These are phyloP conservation scores for Polysphondylium violaceum DNA, from an alignment of 78 protist genomes.

Conservation along the genomic window DNA sequence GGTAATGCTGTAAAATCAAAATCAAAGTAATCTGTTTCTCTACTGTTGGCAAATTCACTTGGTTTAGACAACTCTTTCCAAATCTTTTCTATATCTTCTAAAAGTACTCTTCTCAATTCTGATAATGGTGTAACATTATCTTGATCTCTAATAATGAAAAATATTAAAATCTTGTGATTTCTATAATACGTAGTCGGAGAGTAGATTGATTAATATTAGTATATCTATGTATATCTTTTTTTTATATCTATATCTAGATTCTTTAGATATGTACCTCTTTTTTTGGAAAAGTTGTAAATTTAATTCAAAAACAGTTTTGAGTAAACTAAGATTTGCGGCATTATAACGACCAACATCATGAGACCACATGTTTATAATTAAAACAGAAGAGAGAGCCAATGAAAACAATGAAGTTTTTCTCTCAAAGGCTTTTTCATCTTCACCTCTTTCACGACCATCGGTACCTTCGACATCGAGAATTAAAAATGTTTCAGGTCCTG, in stretches of 20 bases:
- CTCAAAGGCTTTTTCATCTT: constrained; percentile 92
- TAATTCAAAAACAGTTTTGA: constrained; percentile 92
- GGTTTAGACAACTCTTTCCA: constrained; percentile 90
- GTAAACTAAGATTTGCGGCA: constrained; percentile 90
- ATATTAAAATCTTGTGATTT: constrained; percentile 82
- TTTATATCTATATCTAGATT: neutral
- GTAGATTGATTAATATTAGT: neutral
- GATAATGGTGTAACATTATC: constrained; percentile 80
- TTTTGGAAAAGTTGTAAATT: constrained; percentile 91
- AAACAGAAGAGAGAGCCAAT: constrained; percentile 91
- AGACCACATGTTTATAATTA: constrained; percentile 94
- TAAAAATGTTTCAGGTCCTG: constrained; percentile 24
- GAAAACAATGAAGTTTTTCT: constrained; percentile 94
- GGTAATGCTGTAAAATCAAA: constrained; percentile 87
- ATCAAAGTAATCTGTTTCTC: constrained; percentile 86
- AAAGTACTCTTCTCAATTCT: constrained; percentile 19
- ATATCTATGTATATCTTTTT: neutral
- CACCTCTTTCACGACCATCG: constrained; percentile 95
- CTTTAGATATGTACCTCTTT: constrained; percentile 25
- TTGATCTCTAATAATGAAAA: constrained; percentile 91
- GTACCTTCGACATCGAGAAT: constrained; percentile 97
- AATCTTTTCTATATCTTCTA: constrained; percentile 84
- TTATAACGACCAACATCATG: constrained; percentile 92
- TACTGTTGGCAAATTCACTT: constrained; percentile 48
- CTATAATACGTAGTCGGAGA: neutral